Conservation (phyloP, 805 yeast genomes). For the Blastobotrys attinorum region DNA sequence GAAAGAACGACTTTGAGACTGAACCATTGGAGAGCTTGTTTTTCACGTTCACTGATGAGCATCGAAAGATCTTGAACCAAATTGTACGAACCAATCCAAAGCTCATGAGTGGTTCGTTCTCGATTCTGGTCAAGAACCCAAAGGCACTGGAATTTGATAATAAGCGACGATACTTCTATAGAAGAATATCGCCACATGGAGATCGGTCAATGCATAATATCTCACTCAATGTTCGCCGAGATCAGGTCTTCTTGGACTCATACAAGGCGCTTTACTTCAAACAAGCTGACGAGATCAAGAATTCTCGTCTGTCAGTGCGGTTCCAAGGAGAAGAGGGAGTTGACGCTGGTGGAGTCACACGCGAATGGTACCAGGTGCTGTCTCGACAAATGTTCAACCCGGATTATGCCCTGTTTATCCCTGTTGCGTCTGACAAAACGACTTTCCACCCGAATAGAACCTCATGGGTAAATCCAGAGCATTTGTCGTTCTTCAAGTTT, state of each 20-base stretch:
- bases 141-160: conserved; percentile 90
- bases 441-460: conserved; percentile 94
- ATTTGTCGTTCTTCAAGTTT: conserved; percentile 84
- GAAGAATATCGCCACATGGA: conserved; percentile 48
- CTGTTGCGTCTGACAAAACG: conserved; percentile 85
- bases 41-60: conserved; percentile 82
- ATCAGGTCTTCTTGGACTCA: conserved; percentile 86
- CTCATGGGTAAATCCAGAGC: conserved; percentile 89
- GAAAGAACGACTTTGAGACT: conserved; percentile 54
- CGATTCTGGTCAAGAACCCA: conserved; percentile 81
- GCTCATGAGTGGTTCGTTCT: conserved; percentile 91
- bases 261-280: conserved; percentile 77
- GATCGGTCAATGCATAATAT: conserved; percentile 29
- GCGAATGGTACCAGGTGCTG: conserved; percentile 96
- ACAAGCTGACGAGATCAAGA: conserved; percentile 61
- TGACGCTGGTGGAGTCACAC: conserved; percentile 96
- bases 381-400: conserved; percentile 95
- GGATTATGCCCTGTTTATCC: conserved; percentile 83
- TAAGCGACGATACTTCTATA: conserved; percentile 76
- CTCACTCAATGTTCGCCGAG: conserved; percentile 67
- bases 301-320: conserved; percentile 66
- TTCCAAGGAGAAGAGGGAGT: conserved; percentile 93
- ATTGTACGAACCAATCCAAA: conserved; percentile 89
- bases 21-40: conserved; percentile 74
- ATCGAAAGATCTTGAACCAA: conserved; percentile 77